Evolutionary conservation across 768 basidiomycete genomes (phyloP).

Genomic region (Holtermanniella nyarrowii): DNA sequence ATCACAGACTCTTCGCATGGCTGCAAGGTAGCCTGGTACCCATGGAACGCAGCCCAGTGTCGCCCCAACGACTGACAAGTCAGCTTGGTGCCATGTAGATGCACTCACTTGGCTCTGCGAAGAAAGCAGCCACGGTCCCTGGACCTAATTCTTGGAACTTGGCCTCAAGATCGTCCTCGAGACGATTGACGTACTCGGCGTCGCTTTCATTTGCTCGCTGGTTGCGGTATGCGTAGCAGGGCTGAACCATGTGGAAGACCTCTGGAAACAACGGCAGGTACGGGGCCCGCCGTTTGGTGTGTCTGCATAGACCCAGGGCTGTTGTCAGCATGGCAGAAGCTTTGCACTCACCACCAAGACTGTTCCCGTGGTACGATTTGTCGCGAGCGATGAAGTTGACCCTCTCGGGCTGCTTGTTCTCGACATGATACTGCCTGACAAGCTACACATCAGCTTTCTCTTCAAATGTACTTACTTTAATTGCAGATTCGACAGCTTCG

Average conservation of each 20-base stretch:
- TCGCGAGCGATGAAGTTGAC: slow-evolving; percentile 68
- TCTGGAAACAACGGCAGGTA: slow-evolving; percentile 31
- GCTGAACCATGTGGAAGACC: slow-evolving; percentile 70
- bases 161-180: slow-evolving; percentile 69
- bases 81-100: not conserved
- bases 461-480: slow-evolving; percentile 46
- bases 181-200: slow-evolving; percentile 65
- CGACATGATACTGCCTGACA: slow-evolving; percentile 57
- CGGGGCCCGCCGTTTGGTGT: slow-evolving; percentile 43
- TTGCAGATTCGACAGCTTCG: slow-evolving; percentile 78
- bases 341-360: slow-evolving; percentile 1
- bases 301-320: slow-evolving; percentile 58
- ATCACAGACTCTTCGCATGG: slow-evolving; percentile 52
- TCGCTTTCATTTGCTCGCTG: slow-evolving; percentile 59
- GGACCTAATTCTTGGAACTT: slow-evolving; percentile 75
- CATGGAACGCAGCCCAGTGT: slow-evolving; percentile 65
- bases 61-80: slow-evolving; percentile 75
- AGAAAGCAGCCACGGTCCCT: slow-evolving; percentile 52
- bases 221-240: slow-evolving; percentile 76
- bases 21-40: slow-evolving; percentile 74
- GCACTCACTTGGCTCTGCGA: slow-evolving; percentile 15
- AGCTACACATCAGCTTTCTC: slow-evolving; percentile 34
- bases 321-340: slow-evolving; percentile 38
- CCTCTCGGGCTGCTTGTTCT: slow-evolving; percentile 59
- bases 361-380: slow-evolving; percentile 79